Evolutionary conservation across 768 basidiomycete species (phyloP).

Genomic region (Holtermannia corniformis): DNA sequence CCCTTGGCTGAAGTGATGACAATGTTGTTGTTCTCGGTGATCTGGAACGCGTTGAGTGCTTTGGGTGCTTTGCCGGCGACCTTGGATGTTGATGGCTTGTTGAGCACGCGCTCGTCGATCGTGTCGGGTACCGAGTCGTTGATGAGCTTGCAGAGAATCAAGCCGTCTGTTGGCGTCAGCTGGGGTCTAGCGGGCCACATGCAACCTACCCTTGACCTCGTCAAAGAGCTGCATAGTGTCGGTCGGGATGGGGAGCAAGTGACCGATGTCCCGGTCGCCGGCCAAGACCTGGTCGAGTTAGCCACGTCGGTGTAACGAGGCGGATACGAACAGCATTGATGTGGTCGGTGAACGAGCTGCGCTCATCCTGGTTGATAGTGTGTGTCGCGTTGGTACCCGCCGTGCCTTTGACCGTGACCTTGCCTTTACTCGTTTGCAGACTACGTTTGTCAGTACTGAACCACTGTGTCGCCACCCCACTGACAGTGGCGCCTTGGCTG

Average conservation of each 20-base stretch:
- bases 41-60: constrained; percentile 92
- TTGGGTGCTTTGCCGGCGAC: constrained; percentile 36
- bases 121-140: constrained; percentile 98
- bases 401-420: constrained; percentile 87
- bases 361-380: constrained; percentile 95
- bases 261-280: constrained; percentile 73
- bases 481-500: constrained; percentile 25
- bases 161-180: constrained; percentile 54
- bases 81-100: constrained; percentile 70
- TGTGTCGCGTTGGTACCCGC: constrained; percentile 85
- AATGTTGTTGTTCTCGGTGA: constrained; percentile 99
- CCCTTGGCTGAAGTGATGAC: constrained; percentile 96
- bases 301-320: background rate
- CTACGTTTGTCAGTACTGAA: constrained; percentile 5
- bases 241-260: constrained; percentile 81
- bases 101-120: constrained; percentile 95
- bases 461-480: background rate
- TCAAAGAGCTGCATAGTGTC: constrained; percentile 98
- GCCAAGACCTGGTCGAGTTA: constrained; percentile 65
- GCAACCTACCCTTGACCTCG: constrained; percentile 58
- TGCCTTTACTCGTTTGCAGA: constrained; percentile 49
- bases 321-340: constrained; percentile 65
- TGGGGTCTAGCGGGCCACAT: background rate
- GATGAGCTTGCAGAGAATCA: constrained; percentile 95
- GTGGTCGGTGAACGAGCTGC: constrained; percentile 92